Base-by-base conservation (phyloP, 306 rosid genomes). In the Hippophae gyantsensis region DNA sequence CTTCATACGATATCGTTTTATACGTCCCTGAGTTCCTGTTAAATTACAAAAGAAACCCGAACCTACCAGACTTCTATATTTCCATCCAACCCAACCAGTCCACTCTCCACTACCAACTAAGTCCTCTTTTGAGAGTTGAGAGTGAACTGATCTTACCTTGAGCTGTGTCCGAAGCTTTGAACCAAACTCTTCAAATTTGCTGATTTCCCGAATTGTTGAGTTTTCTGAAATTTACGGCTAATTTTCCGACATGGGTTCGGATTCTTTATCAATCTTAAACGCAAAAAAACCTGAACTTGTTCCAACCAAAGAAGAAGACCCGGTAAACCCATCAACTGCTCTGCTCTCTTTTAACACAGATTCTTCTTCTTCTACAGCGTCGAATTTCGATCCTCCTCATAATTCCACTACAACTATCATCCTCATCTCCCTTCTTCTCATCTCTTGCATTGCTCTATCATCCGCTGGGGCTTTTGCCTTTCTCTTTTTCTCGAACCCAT, bases 281-380 rank as follows among this genome's bases (percentile, higher is more conserved):
- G 64, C 81, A 12, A 60, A 72, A 12, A 80, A 79, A 67, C 84
- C 83, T 6, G 25, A 64, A 0, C 72, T 73, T 6, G 2, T 72
- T 3, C 76, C 87, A 13, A 72, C 78, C 40, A 80, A 69, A 40
- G 98, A 85, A 27, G 77, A 78, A 5, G 82, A 82, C 60, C 41
- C 42, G 0, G 18, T 77, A 14, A 72, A 74, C 40, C 81, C 85
- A 7, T 56, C 84, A 14, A 48, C 67, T 1, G 81, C 97, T 58
- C 84, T 93, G 25, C 94, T 88, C 55, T 73, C 97, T 26, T 85
- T 88, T 76, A 61, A 61, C 81, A 85, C 96, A 0, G 93, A 81
- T 42, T 61, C 78, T 18, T 58, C 74, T 10, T 8, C 81, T 0
- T 49, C 79, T 8, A 5, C 82, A 1, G 50, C 81, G 12, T 5